phyloP scores from a whole-genome alignment of 768 basidiomycete genomes.

The Baorangia bicolor region DNA sequence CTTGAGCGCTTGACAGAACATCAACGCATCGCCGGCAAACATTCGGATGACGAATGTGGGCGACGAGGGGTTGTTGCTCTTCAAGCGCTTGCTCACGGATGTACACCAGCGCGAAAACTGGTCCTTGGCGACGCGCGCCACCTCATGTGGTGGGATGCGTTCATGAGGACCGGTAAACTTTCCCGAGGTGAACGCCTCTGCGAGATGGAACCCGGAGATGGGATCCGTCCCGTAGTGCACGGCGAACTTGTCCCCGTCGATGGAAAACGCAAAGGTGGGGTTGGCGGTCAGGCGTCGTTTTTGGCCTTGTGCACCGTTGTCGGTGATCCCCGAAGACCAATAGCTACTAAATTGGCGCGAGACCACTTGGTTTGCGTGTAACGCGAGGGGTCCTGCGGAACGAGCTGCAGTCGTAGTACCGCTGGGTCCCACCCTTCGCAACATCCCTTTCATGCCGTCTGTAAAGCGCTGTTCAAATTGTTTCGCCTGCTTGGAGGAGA shows the following conservation, averaged over 20 bases:
- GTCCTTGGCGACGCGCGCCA: constrained; percentile 16
- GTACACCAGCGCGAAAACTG: constrained; percentile 30
- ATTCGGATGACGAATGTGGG: constrained; percentile 27
- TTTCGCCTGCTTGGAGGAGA: constrained; percentile 6
- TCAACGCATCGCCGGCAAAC: constrained; percentile 30
- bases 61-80: constrained; percentile 8
- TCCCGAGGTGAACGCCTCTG: constrained; percentile 20
- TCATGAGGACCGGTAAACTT: neutral
- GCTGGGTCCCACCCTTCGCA: neutral
- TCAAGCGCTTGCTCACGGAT: constrained; percentile 13
- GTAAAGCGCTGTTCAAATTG: constrained; percentile 10
- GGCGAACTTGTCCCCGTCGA: constrained; percentile 24
- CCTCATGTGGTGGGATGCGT: neutral
- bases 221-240: constrained; percentile 32
- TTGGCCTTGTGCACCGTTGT: neutral
- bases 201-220: constrained; percentile 31
- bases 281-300: constrained; percentile 14
- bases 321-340: constrained; percentile 23
- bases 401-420: constrained; percentile 16
- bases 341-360: constrained; percentile 20
- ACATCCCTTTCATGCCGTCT: constrained; percentile 10
- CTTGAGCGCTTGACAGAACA: constrained; percentile 22
- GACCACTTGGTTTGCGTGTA: neutral
- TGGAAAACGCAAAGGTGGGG: constrained; percentile 31
- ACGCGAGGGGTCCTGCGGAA: constrained; percentile 27